Evolutionary conservation across 345 rosid genomes (phyloP).

Genomic region (Passiflora organensis): DNA sequence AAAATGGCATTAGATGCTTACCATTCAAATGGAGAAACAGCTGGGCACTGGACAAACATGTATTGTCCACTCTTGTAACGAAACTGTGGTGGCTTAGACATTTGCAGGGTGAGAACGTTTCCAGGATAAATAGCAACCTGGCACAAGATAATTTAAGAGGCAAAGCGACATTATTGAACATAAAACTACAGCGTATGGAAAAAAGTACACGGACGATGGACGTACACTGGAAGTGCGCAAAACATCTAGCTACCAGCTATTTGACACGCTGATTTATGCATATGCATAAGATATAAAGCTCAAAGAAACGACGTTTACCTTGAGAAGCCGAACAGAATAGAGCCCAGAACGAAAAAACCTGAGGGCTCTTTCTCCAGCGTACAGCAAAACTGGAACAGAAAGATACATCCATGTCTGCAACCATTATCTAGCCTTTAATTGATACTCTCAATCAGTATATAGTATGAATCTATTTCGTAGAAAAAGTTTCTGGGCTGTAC

Average conservation of each 20-base stretch:
- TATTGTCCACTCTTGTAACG: slow-evolving; percentile 95
- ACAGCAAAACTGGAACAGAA: slow-evolving; percentile 68
- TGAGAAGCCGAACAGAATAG: slow-evolving; percentile 63
- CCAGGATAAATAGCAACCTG: slow-evolving; percentile 99
- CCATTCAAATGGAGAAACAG: slow-evolving; percentile 99
- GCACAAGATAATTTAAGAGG: background rate
- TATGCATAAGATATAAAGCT: too few species aligned
- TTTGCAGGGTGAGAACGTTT: slow-evolving; percentile 82
- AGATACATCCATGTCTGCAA: slow-evolving; percentile 97
- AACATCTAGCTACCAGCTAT: too few species aligned
- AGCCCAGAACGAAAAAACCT: slow-evolving; percentile 87
- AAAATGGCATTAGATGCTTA: slow-evolving; percentile 17
- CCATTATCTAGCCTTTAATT: slow-evolving; percentile 1
- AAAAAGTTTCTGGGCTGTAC: slow-evolving; percentile 29
- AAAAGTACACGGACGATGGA: too few species aligned
- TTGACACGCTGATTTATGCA: too few species aligned
- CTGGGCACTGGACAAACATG: slow-evolving; percentile 98
- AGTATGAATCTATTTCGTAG: background rate
- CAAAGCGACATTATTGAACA: background rate
- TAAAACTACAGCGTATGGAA: too few species aligned
- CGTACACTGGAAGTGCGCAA: too few species aligned
- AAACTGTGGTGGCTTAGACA: slow-evolving; percentile 92
- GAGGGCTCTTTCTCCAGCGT: slow-evolving; percentile 79
- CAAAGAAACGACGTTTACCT: slow-evolving; percentile 35
- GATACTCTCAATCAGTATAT: background rate